Evolutionary conservation across 306 rosid species (phyloP).

Genomic region (Sophora flavescens): DNA sequence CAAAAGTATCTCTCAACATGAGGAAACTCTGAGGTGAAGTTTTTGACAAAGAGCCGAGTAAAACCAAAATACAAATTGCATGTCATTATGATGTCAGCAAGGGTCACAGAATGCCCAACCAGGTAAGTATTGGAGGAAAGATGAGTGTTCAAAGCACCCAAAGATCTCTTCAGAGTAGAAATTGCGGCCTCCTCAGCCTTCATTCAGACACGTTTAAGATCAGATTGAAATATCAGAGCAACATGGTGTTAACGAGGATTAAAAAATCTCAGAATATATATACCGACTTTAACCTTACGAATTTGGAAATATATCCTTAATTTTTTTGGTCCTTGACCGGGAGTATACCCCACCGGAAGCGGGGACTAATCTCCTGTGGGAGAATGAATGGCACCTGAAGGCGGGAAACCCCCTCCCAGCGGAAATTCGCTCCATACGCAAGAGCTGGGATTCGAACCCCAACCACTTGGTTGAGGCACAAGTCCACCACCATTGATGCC

Average conservation of each 20-base stretch:
- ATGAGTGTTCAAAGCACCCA: slow-evolving; percentile 71
- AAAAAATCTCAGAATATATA: neutral
- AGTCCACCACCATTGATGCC: too few relatives aligned
- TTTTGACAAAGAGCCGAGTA: slow-evolving; percentile 57
- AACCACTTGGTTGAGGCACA: too few relatives aligned
- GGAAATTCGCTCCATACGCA: too few relatives aligned
- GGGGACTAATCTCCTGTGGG: too few relatives aligned
- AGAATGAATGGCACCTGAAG: too few relatives aligned
- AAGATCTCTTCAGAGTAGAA: slow-evolving; percentile 62
- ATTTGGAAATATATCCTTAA: neutral
- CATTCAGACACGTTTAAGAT: slow-evolving; percentile 33
- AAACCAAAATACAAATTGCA: slow-evolving; percentile 65
- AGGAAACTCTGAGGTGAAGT: slow-evolving; percentile 82
- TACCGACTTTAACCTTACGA: neutral
- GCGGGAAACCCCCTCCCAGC: too few relatives aligned
- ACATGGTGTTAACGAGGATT: neutral
- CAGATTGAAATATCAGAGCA: neutral
- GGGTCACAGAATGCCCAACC: slow-evolving; percentile 82
- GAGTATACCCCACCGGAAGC: too few relatives aligned
- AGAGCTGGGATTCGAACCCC: too few relatives aligned
- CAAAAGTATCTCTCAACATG: slow-evolving; percentile 85
- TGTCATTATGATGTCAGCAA: slow-evolving; percentile 75
- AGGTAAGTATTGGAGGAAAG: slow-evolving; percentile 79
- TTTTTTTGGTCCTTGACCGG: too few relatives aligned
- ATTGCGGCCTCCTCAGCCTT: slow-evolving; percentile 79